Conservation (phyloP, 2,329 filamentous ascomycete species). For the Pestalotiopsis sp. region DNA sequence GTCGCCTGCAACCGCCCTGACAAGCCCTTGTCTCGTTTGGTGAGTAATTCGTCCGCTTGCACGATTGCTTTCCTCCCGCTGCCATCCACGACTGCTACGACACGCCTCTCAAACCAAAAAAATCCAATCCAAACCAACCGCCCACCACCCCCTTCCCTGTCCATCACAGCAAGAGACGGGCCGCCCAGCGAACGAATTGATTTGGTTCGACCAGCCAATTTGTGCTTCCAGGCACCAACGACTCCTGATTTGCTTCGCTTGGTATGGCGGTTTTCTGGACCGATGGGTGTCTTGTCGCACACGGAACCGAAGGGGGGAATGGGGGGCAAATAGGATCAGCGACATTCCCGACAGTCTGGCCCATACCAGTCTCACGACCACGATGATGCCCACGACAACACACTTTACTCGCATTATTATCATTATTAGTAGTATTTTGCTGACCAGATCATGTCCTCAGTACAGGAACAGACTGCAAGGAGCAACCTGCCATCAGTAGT, state of each 20-base stretch:
- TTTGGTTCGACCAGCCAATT: conserved; percentile 1
- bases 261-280: neutral
- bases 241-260: conserved; percentile 13
- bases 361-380: conserved; percentile 15
- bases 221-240: conserved; percentile 13
- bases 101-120: neutral
- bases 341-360: conserved; percentile 21
- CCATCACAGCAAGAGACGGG: conserved; percentile 1
- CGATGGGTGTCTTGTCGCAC: conserved; percentile 4
- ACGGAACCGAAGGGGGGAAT: neutral
- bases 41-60: neutral
- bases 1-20: neutral
- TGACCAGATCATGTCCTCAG: conserved; percentile 23
- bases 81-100: neutral
- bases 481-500: conserved; percentile 18
- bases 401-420: conserved; percentile 2
- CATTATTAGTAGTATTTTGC: conserved; percentile 6
- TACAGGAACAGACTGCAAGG: conserved; percentile 22
- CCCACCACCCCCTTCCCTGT: conserved; percentile 1
- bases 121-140: neutral
- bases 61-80: neutral
- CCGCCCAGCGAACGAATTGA: conserved; percentile 10
- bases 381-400: conserved; percentile 13
- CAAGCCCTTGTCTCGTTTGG: neutral
- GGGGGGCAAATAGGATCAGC: conserved; percentile 19